A percentile compares a stretch with the other conserved stretches of the same genome.
Evolutionary conservation across 2,329 filamentous ascomycete genomes (phyloP).

Genomic region (Cytospora mali): DNA sequence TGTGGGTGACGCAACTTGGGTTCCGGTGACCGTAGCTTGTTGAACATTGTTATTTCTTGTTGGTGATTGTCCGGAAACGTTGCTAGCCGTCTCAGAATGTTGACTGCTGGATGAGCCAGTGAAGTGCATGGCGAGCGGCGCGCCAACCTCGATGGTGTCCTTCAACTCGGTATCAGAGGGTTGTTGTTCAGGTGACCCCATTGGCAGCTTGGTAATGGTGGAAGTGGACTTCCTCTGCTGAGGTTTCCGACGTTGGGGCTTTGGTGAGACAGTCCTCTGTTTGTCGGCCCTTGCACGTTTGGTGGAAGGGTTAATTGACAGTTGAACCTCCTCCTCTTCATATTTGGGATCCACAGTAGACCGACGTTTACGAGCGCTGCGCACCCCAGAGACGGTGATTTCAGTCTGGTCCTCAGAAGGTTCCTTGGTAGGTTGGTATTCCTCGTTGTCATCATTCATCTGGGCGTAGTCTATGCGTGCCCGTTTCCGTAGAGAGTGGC

Average conservation of each 20-base stretch:
- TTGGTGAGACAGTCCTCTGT: constrained; percentile 37
- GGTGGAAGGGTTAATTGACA: not conserved
- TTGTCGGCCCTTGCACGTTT: constrained; percentile 21
- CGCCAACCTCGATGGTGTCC: constrained; percentile 61
- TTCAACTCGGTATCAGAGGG: constrained; percentile 51
- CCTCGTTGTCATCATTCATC: constrained; percentile 50
- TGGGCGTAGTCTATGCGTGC: constrained; percentile 61
- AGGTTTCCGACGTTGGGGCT: constrained; percentile 42
- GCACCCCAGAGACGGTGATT: constrained; percentile 22
- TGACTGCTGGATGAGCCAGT: constrained; percentile 23
- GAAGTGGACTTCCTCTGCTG: constrained; percentile 42
- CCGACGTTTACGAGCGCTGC: constrained; percentile 20
- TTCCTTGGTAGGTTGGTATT: constrained; percentile 26
- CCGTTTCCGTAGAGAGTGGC: constrained; percentile 60
- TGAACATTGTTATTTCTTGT: constrained; percentile 1
- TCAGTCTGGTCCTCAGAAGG: constrained; percentile 16
- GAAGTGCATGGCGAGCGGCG: constrained; percentile 30
- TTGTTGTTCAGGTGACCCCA: constrained; percentile 38
- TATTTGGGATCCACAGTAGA: constrained; percentile 11
- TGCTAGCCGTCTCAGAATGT: constrained; percentile 27
- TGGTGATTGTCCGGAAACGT: constrained; percentile 19
- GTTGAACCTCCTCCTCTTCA: constrained; percentile 12
- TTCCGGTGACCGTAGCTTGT: not conserved
- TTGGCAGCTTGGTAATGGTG: constrained; percentile 28
- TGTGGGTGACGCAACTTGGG: constrained; percentile 15